These are phyloP conservation scores for Picea abies DNA, from an alignment of 83 land plant species.

Conservation along the genomic window DNA sequence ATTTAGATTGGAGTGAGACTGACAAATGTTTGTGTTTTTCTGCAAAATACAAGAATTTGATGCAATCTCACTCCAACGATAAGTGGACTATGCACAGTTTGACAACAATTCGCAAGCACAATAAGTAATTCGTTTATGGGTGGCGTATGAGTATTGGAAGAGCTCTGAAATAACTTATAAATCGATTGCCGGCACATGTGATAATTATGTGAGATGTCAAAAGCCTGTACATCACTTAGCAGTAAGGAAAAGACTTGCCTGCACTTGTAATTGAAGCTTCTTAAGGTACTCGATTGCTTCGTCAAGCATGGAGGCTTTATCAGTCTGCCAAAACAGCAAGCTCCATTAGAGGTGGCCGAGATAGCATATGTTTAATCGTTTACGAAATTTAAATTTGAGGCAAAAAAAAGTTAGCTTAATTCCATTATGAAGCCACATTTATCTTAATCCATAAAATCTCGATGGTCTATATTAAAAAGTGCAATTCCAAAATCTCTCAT, in stretches of 20 bases:
- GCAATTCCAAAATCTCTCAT: neutral
- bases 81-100: too few species aligned
- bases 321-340: conserved; percentile 42
- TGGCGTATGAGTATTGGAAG: neutral
- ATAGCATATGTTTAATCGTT: neutral
- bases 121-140: neutral
- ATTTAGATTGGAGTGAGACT: too few species aligned
- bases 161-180: neutral
- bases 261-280: conserved; percentile 81
- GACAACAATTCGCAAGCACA: neutral
- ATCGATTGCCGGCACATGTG: neutral
- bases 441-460: too few species aligned
- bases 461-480: too few species aligned
- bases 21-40: too few species aligned
- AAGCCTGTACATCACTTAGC: neutral
- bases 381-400: neutral
- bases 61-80: too few species aligned
- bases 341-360: neutral
- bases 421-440: too few species aligned
- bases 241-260: conserved; percentile 28
- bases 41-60: too few species aligned
- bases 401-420: too few species aligned
- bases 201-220: neutral
- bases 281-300: conserved; percentile 82
- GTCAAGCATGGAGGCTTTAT: conserved; percentile 85